Evolutionary conservation across 768 basidiomycete genomes (phyloP), one percentile per base, ranked within the genome.

Genomic region (Candolleomyces eurysporus): DNA sequence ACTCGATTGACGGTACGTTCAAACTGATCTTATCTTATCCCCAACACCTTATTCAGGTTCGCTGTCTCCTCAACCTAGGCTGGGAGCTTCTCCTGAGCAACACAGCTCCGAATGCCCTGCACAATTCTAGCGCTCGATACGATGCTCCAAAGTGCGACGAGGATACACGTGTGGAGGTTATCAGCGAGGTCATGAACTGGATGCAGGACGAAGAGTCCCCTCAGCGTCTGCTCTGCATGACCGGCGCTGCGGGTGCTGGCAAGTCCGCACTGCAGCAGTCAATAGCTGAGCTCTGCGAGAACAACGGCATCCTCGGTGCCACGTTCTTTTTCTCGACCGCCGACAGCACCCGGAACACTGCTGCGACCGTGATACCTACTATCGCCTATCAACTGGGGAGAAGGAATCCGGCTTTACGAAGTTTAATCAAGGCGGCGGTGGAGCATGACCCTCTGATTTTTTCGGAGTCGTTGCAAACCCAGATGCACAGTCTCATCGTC

Each of bases 311-410:
- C 14, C 51, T 32, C 21, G 21, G 26, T 8, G 8, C 51, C n/a
- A 8, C 51, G 4, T 52, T 52, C 30, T 64, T 64, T 59, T 59
- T 64, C 52, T 58, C 55, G 9, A 62, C 54, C 5, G 16, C 22
- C 11, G 54, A 56, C 14, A 1, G 5, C 39, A 36, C 56, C 8
- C 43, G 54, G 4, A 61, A 64, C 32, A 48, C 58, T 14, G 54
- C 58, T 7, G 45, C 31, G 17, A 32, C 31, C n/a, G 13, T 64
- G 14, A 39, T 66, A 11, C 39, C 57, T n/a, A 62, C 63, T 26
- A 57, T 66, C 53, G 50, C 59, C 45, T 63, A 57, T 48, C 63
- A 63, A 31, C 63, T 62, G 26, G 45, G 55, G 4, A 21, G 36
- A 10, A 39, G 30, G 6, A 17, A 53, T 8, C 36, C 54, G 13